Percentiles rank a stretch among this genome's conserved stretches.
Conservation (phyloP, 2,329 filamentous ascomycete species). For the Dendrostoma leiphaemia region DNA sequence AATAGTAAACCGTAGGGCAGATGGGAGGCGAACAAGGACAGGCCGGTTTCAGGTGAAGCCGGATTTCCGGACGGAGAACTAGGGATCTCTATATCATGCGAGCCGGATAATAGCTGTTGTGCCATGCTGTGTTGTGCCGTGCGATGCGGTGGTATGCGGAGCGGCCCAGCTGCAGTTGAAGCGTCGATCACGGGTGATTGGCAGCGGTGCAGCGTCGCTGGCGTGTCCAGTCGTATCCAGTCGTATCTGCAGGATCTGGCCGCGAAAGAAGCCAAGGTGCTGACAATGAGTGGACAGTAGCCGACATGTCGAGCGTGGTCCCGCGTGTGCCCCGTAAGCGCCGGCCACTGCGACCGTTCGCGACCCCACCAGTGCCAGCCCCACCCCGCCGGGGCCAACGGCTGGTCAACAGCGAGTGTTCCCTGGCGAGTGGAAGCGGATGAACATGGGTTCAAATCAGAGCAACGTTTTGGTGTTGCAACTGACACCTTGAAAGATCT, state of each 20-base stretch:
- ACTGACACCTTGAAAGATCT: not conserved
- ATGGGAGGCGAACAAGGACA: not conserved
- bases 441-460: not conserved
- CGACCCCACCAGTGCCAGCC: too few relatives aligned
- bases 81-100: conserved; percentile 1
- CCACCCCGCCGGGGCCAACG: too few relatives aligned
- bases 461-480: too few relatives aligned
- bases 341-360: not conserved
- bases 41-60: conserved; percentile 3
- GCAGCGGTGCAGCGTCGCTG: not conserved
- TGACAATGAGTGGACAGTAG: not conserved
- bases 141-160: too few relatives aligned
- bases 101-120: not conserved
- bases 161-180: not conserved
- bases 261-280: not conserved
- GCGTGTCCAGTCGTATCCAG: not conserved
- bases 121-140: too few relatives aligned
- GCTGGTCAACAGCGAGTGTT: not conserved
- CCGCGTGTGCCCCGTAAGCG: too few relatives aligned
- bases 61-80: not conserved
- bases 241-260: not conserved
- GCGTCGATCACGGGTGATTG: not conserved
- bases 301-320: not conserved
- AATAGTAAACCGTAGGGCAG: not conserved
- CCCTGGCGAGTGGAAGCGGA: not conserved